A percentile compares a stretch with the other conserved stretches of the same genome.
phyloP scores from a whole-genome alignment of 1,284 basidiomycete species.

The Ganoderma boninense region DNA sequence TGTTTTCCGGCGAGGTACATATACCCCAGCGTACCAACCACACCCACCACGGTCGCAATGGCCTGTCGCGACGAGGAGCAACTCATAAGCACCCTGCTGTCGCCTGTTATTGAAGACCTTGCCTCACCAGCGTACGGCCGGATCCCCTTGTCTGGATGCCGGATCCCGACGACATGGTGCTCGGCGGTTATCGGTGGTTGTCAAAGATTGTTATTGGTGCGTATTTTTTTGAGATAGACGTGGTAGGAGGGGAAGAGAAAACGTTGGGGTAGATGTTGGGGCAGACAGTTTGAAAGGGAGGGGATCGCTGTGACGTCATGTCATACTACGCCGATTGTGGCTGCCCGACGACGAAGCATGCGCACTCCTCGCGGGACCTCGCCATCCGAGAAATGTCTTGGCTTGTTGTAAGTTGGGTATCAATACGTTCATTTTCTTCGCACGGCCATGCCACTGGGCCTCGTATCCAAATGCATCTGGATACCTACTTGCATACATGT shows the following conservation, averaged over 20 bases:
- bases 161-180: neutral
- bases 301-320: neutral
- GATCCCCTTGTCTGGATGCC: constrained; percentile 24
- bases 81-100: neutral
- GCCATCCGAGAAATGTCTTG: no score
- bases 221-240: neutral
- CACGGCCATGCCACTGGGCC: no score
- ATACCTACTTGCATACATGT: no score
- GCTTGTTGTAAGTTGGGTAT: no score
- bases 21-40: constrained; percentile 38
- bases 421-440: no score
- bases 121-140: constrained; percentile 27
- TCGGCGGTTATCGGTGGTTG: neutral
- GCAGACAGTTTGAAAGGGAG: neutral
- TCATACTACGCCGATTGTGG: no score
- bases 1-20: constrained; percentile 41
- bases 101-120: neutral
- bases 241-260: neutral
- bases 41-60: constrained; percentile 34
- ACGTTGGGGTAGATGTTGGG: neutral
- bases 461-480: no score
- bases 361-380: no score
- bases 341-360: no score
- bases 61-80: constrained; percentile 26
- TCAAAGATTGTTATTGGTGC: neutral